phyloP scores from a whole-genome alignment of 306 rosid species.

The Cucurbita moschata region DNA sequence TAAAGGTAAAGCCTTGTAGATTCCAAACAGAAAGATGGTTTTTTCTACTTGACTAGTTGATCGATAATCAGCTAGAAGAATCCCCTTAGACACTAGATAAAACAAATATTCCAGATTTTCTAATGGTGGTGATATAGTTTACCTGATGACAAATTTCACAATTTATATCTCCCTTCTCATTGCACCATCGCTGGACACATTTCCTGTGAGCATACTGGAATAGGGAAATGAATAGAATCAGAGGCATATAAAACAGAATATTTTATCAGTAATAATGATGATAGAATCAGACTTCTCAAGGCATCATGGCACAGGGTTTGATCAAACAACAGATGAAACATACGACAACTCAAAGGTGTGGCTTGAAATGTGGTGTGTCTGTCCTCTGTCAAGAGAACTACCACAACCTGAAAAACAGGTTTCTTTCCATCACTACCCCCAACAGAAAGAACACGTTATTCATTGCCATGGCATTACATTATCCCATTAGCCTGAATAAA shows the following conservation, averaged over 20 bases:
- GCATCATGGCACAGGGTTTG: not conserved
- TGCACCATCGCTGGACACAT: conserved; percentile 97
- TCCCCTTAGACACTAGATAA: not conserved
- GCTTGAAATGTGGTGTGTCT: not conserved
- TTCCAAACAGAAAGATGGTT: not conserved
- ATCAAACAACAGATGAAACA: not conserved
- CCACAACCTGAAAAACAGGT: not conserved
- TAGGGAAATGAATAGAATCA: not conserved
- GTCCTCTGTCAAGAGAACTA: not conserved
- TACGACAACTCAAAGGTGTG: not conserved
- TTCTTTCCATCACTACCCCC: not conserved
- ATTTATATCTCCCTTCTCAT: conserved; percentile 90
- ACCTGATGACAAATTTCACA: conserved; percentile 98
- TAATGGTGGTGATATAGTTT: conserved; percentile 3
- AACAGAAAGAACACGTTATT: not conserved
- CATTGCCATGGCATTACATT: not conserved
- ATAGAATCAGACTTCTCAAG: not conserved
- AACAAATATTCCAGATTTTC: not conserved
- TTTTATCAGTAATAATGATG: not conserved
- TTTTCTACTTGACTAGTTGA: not conserved
- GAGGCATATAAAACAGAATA: not conserved
- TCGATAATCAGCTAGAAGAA: not conserved
- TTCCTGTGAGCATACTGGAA: conserved; percentile 92
- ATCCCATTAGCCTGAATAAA: not conserved
- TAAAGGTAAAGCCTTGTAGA: not conserved